Evolutionary conservation across 306 rosid genomes (phyloP).

Genomic region (Malus domestica): ASM211411v1 NC_041790.1:14324001-14324500

Average conservation of each 20-base stretch:
- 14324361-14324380: not conserved
- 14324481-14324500: not conserved
- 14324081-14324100: conserved; percentile 5
- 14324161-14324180: conserved; percentile 23
- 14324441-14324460: not conserved
- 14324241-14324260: conserved; percentile 85
- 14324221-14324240: conserved; percentile 67
- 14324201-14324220: conserved; percentile 86
- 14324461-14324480: not conserved
- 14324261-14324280: conserved; percentile 49
- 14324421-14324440: not conserved
- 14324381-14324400: not conserved
- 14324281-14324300: not conserved
- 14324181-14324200: conserved; percentile 63
- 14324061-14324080: conserved; percentile 34
- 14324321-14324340: not conserved
- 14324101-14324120: conserved; percentile 32
- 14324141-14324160: conserved; percentile 34
- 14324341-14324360: not conserved
- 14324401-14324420: not conserved
- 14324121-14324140: conserved; percentile 30
- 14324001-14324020: conserved; percentile 36
- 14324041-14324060: conserved; percentile 33
- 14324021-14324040: conserved; percentile 52
- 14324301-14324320: not conserved